A percentile compares a stretch with the other conserved stretches of the same genome.
These are phyloP conservation scores for Pontederia crassipes DNA, from an alignment of 176 grass and related monocot genomes.

Conservation along the genomic window DNA sequence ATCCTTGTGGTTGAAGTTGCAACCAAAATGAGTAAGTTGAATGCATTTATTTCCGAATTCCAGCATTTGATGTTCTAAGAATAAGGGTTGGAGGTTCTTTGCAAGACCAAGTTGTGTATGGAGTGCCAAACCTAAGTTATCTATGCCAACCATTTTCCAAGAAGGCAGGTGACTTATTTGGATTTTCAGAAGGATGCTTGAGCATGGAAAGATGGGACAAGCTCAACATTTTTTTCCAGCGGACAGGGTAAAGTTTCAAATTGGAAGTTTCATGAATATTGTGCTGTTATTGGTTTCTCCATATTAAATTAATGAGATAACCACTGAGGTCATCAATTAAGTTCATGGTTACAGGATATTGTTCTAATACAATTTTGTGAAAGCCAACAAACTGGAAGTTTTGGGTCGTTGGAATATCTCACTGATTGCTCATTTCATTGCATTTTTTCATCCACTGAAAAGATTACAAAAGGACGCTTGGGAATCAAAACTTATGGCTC, in stretches of 20 bases:
- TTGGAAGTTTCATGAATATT: background rate
- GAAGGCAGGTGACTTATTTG: constrained; percentile 58
- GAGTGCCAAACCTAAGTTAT: constrained; percentile 42
- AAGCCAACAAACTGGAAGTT: no score
- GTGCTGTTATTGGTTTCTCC: background rate
- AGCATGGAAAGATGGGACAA: constrained; percentile 86
- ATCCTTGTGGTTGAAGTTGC: no score
- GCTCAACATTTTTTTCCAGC: constrained; percentile 67
- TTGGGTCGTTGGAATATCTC: no score
- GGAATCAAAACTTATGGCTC: no score
- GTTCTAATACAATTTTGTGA: no score
- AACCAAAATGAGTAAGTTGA: no score
- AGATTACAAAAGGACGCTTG: no score
- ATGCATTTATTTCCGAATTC: constrained; percentile 1
- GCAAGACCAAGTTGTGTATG: constrained; percentile 93
- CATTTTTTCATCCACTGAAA: no score
- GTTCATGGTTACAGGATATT: no score
- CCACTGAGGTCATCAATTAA: no score
- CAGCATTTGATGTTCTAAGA: constrained; percentile 70
- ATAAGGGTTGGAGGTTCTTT: constrained; percentile 94
- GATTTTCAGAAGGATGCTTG: constrained; percentile 94
- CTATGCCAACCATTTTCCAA: constrained; percentile 59
- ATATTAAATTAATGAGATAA: background rate
- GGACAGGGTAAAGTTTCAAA: constrained; percentile 42
- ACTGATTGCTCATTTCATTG: no score